Evolutionary conservation across 352 stramenopile genomes (phyloP).

Genomic region (Thalassiosira allenii): DNA sequence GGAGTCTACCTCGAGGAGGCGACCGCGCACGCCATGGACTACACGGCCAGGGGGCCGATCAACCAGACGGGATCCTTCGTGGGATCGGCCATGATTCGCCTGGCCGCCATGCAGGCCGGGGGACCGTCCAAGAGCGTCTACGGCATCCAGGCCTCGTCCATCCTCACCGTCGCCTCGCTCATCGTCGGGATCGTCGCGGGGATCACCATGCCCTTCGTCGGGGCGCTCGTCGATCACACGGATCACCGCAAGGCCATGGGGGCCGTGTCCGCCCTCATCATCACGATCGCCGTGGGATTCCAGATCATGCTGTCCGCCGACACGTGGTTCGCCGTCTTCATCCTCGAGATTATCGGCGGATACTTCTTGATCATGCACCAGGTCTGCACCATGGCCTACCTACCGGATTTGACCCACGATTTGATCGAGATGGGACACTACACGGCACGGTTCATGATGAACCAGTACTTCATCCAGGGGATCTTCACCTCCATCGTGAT

Average conservation of each 20-base stretch:
- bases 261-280: constrained; percentile 36
- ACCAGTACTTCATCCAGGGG: constrained; percentile 55
- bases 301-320: constrained; percentile 30
- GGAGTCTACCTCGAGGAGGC: constrained; percentile 54
- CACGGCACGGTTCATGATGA: constrained; percentile 64
- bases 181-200: constrained; percentile 43
- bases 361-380: constrained; percentile 67
- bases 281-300: constrained; percentile 7
- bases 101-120: constrained; percentile 37
- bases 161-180: constrained; percentile 43
- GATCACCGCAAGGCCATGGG: constrained; percentile 56
- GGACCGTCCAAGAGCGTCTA: constrained; percentile 35
- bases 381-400: constrained; percentile 53
- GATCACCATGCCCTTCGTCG: constrained; percentile 56
- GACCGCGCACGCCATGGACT: constrained; percentile 55
- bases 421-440: constrained; percentile 55
- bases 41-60: constrained; percentile 48
- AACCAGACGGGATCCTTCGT: constrained; percentile 57
- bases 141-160: constrained; percentile 45
- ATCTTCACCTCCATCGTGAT: constrained; percentile 54
- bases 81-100: constrained; percentile 42
- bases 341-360: constrained; percentile 53
- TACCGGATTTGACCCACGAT: constrained; percentile 61
- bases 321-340: constrained; percentile 57
- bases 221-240: constrained; percentile 65